Base-by-base conservation (phyloP, 306 rosid species). In the Vigna angularis region DNA sequence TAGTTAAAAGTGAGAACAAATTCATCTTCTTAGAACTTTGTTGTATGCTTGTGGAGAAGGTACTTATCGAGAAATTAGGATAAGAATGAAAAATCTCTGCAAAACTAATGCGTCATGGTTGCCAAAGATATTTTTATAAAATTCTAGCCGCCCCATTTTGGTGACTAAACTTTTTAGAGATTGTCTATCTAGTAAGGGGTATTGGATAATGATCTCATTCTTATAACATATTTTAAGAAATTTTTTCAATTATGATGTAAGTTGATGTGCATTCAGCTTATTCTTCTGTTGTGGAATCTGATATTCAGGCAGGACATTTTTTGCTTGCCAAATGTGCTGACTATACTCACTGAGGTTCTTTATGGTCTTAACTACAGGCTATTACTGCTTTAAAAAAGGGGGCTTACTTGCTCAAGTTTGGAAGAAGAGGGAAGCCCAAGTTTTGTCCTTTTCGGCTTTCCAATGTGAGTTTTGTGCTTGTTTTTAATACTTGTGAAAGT, bases 351-450 rank as follows among this genome's bases (percentile, higher is more conserved):
- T 75, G 77, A 74, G 65, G 63, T 75, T 70, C 66, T 82, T 64
- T 85, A 53, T 82, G 71, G 66, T 85, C 73, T 82, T 85, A 75
- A 36, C 62, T 24, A 85, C 87, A 96, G 99, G 99, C 99, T 66
- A 89, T 96, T 76, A 96, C 97, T 81, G 97, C 99, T 83, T 84
- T 96, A 72, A 96, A 96, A 90, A 96, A 96, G 79, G 98, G 99
- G 81, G 99, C 98, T 50, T 76, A 40, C 90, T 90, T 96, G 86
- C 97, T 96, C 81, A 96, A 96, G 89, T 96, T 93, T 74, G 99
- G 98, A 80, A 93, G 99, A 85, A 91, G 99, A 81, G 99, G 98
- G 58, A 96, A 96, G 83, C 99, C 98, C 84, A 96, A 96, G 81
- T 91, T 87, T 85, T 96, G 99, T 73, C 97, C 97, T 55, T 93